Conservation (phyloP, 257 asterid species). For the Petunia axillaris region DNA sequence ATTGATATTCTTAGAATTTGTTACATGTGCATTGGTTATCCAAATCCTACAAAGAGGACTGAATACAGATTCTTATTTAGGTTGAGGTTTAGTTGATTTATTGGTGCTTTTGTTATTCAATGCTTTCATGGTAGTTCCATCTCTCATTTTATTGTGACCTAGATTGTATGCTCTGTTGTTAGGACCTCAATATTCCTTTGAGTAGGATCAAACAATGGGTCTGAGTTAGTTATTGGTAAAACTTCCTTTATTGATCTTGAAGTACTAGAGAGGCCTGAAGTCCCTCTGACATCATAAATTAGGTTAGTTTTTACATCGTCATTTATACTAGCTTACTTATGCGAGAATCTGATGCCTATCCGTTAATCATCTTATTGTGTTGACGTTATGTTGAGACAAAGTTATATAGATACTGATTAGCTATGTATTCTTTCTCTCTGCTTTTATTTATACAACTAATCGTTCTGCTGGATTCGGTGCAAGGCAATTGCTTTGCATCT, state of each 20-base stretch:
- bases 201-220: not conserved
- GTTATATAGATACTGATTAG: not conserved
- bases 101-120: not conserved
- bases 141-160: slow-evolving; percentile 4
- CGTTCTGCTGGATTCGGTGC: not conserved
- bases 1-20: not conserved
- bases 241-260: too few relatives aligned
- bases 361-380: too few relatives aligned
- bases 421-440: not conserved
- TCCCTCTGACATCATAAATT: not conserved
- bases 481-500: not conserved
- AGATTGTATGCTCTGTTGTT: not conserved
- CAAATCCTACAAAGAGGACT: too few relatives aligned
- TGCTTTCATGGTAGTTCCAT: not conserved
- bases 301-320: not conserved
- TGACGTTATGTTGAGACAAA: not conserved
- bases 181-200: not conserved
- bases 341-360: not conserved
- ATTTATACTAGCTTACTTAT: not conserved
- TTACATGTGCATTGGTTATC: not conserved
- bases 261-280: not conserved
- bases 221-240: too few relatives aligned
- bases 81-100: not conserved
- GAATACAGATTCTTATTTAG: too few relatives aligned
- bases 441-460: not conserved